Base-by-base conservation (phyloP, 75 land plant genomes). In the Ceratopteris richardii region DNA sequence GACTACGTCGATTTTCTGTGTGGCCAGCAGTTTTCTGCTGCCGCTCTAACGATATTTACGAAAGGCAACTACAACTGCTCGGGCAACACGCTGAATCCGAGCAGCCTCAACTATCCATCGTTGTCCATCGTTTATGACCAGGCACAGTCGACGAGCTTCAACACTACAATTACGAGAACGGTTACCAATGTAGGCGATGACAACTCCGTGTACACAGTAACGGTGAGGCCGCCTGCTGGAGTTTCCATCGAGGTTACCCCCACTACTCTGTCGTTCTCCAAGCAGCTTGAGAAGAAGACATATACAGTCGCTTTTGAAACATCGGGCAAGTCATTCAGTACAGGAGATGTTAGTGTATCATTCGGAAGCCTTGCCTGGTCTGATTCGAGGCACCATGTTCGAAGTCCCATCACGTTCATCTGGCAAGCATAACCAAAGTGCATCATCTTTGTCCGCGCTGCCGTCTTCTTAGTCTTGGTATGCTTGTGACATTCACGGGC, bases 121-220 rank as follows among this genome's bases (percentile, higher is more conserved):
- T 54, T 89, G 52, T 75, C 86, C n/a, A 82, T 59, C 23, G 65
- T 77, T 0, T 70, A 80, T 51, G 65, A 71, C 31, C 75, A 63
- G 46, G 69, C 53, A 30, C 31, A 57, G 0, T 44, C 36, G 1
- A 31, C 57, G 1, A 17, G 30, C 5, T 24, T 70, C 0, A 7
- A 31, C 13, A 0, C 72, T 24, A 83, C 68, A 47, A 11, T 70
- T 25, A 74, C 33, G 27, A 60, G 90, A 57, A 81, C 81, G 0
- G 77, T 86, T 27, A 90, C 96, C 24, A 90, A 90, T 51, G 91
- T 90, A 1, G 96, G 91, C 0, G 61, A 66, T n/a, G 68, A 80
- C 0, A 29, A 25, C 4, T 73, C 91, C 0, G 55, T 9, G 1
- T 90, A 90, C 70, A 26, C 18, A 0, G 71, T 61, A 50, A 31